Base-by-base conservation (phyloP, 352 stramenopile genomes). In the Globisporangium camurandrum region DNA sequence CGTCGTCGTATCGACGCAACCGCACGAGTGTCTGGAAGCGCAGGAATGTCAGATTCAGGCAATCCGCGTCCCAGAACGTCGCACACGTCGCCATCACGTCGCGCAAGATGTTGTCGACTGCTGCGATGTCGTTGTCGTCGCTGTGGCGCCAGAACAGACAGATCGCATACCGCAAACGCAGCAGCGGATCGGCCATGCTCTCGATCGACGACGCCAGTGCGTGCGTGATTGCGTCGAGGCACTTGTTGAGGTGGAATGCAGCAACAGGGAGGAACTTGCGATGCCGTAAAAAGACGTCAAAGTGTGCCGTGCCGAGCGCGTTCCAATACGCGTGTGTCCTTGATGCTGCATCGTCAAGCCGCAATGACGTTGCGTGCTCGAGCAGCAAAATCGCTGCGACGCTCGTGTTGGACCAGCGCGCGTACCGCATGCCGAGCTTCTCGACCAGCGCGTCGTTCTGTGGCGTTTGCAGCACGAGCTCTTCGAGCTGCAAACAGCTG, bases 271-370 rank as follows among this genome's bases (percentile, higher is more conserved):
- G 54, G 55, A 82, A 86, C 57, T 88, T 88, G 12, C 72, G 72
- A 33, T 86, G 49, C 4, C 72, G 51, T 51, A 86, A 57, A 33
- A 86, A 86, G 12, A 86, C 57, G 23, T 86, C 59, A 51, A 86
- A 62, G 40, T 86, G 75, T 1, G 74, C 74, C 6, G 73, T 84
- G 23, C 77, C 75, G 22, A 86, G 56, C 48, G 61, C 68, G 51
- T 83, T 77, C 77, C 77, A 88, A 44, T 86, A 88, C 17, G 84
- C 75, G 57, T 75, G 75, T 2, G 55, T 71, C n/a, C n/a, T n/a
- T 1, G 67, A 34, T n/a, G 66, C 49, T 6, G 46, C 52, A n/a
- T 51, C 66, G 20, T 84, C 59, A 42, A 75, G 70, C n/a, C 75
- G 22, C 1, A 73, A 38, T 0, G 69, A 64, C n/a, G n/a, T n/a